Base-by-base conservation (phyloP, 1,284 basidiomycete species). In the Papiliotrema fonsecae region DNA sequence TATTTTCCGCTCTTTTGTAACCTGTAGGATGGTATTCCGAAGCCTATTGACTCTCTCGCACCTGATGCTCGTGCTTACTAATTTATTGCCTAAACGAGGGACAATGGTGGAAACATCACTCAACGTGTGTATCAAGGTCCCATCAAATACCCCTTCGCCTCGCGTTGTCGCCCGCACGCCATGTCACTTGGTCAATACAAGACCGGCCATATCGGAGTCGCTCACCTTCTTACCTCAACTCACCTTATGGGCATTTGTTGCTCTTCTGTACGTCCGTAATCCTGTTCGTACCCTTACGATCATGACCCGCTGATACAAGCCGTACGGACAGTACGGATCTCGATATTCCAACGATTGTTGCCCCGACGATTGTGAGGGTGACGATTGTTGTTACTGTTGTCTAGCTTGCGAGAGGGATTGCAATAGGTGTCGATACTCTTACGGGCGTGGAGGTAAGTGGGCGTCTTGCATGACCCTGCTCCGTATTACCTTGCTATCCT, bases 321-420 rank as follows among this genome's bases (percentile, higher is more conserved):
- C 36, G 36, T 38, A 38, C 36, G 18, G 36, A 11, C 19, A 38
- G 9, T 38, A 38, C 36, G 13, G 14, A n/a, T 30, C 6, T 30
- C 16, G 14, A 13, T 19, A 19, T 7, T 42, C 14, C 40, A 26
- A 42, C 40, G 27, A 42, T 22, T 22, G 42, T 24, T 44, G 42
- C 25, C n/a, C 16, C 32, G 37, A 26, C 19, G 47, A 43, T 22
- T 49, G 47, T 28, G 32, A 36, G 30, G 11, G 25, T 26, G 22
- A 35, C 28, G 27, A 30, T 27, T 42, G 34, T 27, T 49, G 47
- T 31, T 42, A 28, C 24, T 49, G 40, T 35, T 49, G 47, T 26
- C 24, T 24, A 9, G 47, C 40, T 6, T 43, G 40, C 18, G 47
- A 49, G 22, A 3, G 32, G 19, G 43, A 34, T 10, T 35, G 43